Percentiles rank a stretch among this genome's conserved stretches.
Conservation (phyloP, 1,139 yeast genomes). For the Zygoascus hellenicus region DNA sequence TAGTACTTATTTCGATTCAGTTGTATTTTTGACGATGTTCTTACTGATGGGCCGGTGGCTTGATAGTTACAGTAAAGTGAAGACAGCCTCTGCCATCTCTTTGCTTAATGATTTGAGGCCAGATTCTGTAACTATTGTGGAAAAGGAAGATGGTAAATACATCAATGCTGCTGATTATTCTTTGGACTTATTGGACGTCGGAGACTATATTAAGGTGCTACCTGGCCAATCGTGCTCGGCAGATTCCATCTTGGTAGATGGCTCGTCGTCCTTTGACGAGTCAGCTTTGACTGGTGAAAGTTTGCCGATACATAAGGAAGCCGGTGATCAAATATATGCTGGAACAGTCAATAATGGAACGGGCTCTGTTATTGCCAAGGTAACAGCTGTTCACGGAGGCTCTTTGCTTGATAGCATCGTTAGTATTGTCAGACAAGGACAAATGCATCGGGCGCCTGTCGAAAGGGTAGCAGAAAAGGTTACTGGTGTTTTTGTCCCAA, state of each 20-base stretch:
- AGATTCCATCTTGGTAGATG: constrained; percentile 59
- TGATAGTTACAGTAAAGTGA: constrained; percentile 59
- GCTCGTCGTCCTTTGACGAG: constrained; percentile 61
- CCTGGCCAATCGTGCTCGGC: constrained; percentile 72
- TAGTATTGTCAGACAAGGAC: constrained; percentile 67
- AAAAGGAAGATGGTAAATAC: constrained; percentile 32
- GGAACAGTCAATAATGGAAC: constrained; percentile 67
- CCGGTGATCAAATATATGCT: constrained; percentile 63
- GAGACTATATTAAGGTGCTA: constrained; percentile 52
- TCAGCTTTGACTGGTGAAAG: constrained; percentile 76
- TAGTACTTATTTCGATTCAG: constrained; percentile 72
- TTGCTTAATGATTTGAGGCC: constrained; percentile 49
- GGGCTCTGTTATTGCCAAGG: constrained; percentile 47
- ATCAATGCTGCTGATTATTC: constrained; percentile 24
- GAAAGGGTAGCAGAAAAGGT: constrained; percentile 66
- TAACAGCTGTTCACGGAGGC: constrained; percentile 57
- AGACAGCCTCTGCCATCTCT: constrained; percentile 62
- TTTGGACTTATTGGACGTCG: constrained; percentile 53
- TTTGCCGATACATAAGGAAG: constrained; percentile 55
- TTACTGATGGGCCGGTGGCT: constrained; percentile 62
- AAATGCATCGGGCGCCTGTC: constrained; percentile 65
- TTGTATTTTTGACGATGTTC: constrained; percentile 67
- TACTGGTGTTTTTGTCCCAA: constrained; percentile 69
- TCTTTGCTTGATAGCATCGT: constrained; percentile 68
- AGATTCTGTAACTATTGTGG: constrained; percentile 45